Conservation (phyloP, 2,329 filamentous ascomycete species). For the Pleomassaria siparia region DNA sequence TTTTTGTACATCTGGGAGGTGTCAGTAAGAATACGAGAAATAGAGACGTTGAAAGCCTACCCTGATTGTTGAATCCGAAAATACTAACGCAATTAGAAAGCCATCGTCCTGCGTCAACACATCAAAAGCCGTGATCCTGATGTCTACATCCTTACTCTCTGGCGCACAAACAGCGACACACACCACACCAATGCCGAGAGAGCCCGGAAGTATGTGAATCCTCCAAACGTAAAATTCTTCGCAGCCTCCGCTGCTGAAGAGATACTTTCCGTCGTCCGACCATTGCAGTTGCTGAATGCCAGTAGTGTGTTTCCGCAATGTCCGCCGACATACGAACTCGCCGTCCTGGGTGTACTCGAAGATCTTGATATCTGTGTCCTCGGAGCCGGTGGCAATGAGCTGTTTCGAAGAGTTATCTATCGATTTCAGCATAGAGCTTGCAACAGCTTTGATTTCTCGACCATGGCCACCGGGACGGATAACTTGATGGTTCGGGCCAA, state of each 20-base stretch:
- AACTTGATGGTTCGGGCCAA: constrained; percentile 45
- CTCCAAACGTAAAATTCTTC: constrained; percentile 92
- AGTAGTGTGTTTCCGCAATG: constrained; percentile 75
- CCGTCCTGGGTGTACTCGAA: constrained; percentile 52
- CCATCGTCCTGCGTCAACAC: constrained; percentile 36
- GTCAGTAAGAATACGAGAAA: background rate
- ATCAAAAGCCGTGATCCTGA: constrained; percentile 82
- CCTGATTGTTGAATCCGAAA: constrained; percentile 82
- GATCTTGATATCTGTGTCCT: constrained; percentile 75
- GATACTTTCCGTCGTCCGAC: constrained; percentile 64
- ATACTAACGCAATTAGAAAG: constrained; percentile 69
- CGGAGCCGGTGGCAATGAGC: constrained; percentile 67
- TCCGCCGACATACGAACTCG: constrained; percentile 56
- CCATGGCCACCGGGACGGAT: constrained; percentile 77
- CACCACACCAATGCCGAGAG: constrained; percentile 53
- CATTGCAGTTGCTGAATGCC: constrained; percentile 82
- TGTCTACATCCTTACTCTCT: constrained; percentile 60
- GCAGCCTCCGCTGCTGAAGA: constrained; percentile 84
- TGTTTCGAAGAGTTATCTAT: constrained; percentile 13
- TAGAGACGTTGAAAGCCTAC: constrained; percentile 33
- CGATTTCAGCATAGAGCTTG: constrained; percentile 42
- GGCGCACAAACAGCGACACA: constrained; percentile 55
- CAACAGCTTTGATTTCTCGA: constrained; percentile 74
- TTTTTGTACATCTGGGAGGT: constrained; percentile 51
- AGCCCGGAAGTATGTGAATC: constrained; percentile 54